Evolutionary conservation across 805 yeast genomes (phyloP).

Genomic region (Priceomyces haplophilus): DNA sequence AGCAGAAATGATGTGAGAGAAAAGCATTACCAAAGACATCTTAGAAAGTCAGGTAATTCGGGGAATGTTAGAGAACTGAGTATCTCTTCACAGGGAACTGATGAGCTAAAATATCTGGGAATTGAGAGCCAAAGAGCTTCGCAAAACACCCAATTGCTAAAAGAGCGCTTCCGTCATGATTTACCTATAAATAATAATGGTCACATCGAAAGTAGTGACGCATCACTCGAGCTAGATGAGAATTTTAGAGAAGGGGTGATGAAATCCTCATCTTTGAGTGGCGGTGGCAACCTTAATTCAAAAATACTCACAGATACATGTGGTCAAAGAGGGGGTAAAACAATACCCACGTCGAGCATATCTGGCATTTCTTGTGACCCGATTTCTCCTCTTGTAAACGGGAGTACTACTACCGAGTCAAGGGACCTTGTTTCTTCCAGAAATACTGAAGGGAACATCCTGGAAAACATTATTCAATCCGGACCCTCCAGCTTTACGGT

Average conservation of each 20-base stretch:
- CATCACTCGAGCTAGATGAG: background rate
- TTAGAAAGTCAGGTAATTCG: constrained; percentile 2
- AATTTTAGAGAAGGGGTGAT: background rate
- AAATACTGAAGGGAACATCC: background rate
- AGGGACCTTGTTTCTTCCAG: background rate
- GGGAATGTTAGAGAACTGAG: background rate
- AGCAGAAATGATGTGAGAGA: constrained; percentile 21
- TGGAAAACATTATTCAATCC: background rate
- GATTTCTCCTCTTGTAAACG: too few relatives aligned
- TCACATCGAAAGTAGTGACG: background rate
- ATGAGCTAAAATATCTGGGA: background rate
- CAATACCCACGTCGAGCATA: background rate
- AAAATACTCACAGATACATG: background rate
- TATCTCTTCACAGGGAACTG: background rate
- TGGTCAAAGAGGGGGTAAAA: background rate
- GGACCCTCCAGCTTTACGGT: background rate
- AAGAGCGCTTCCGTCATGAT: background rate
- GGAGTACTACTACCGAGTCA: too few relatives aligned
- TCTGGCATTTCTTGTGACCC: background rate
- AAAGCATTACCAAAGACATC: constrained; percentile 20
- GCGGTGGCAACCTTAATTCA: background rate
- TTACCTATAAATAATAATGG: background rate
- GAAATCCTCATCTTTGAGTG: background rate
- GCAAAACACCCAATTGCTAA: background rate
- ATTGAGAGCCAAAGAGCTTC: background rate